Conservation (phyloP, 345 rosid species). For the Sisymbrium irio region DNA sequence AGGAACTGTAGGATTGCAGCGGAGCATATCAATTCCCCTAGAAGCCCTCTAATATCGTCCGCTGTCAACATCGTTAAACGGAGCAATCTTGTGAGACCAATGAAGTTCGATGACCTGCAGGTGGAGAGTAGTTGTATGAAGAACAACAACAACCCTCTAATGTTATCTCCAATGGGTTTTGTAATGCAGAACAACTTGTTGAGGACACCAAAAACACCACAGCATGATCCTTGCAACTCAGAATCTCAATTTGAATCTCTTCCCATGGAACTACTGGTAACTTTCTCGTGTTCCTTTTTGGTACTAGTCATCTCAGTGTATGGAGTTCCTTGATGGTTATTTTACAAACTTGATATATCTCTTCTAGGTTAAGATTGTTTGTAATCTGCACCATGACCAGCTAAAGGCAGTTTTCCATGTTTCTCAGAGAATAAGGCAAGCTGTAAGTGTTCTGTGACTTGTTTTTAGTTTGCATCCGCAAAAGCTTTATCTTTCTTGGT, state of each 20-base stretch:
- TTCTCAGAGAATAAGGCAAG: constrained; percentile 68
- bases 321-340: constrained; percentile 18
- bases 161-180: constrained; percentile 64
- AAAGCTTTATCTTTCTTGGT: background rate
- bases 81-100: constrained; percentile 42
- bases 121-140: constrained; percentile 41
- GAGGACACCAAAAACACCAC: constrained; percentile 81
- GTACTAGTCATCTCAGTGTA: background rate
- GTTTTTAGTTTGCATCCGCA: background rate
- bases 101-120: constrained; percentile 27
- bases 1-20: no score
- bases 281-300: background rate
- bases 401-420: constrained; percentile 88
- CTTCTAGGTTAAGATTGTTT: constrained; percentile 73
- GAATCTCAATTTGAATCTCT: constrained; percentile 83
- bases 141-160: constrained; percentile 41
- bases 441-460: constrained; percentile 52
- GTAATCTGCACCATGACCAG: constrained; percentile 95
- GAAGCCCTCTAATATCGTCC: constrained; percentile 54
- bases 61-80: constrained; percentile 56
- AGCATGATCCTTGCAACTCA: constrained; percentile 43
- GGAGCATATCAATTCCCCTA: constrained; percentile 40
- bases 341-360: background rate
- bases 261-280: constrained; percentile 84
- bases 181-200: constrained; percentile 46